These are phyloP conservation scores for Phytophthora parvispora DNA, from an alignment of 352 stramenopile genomes.

Conservation along the genomic window DNA sequence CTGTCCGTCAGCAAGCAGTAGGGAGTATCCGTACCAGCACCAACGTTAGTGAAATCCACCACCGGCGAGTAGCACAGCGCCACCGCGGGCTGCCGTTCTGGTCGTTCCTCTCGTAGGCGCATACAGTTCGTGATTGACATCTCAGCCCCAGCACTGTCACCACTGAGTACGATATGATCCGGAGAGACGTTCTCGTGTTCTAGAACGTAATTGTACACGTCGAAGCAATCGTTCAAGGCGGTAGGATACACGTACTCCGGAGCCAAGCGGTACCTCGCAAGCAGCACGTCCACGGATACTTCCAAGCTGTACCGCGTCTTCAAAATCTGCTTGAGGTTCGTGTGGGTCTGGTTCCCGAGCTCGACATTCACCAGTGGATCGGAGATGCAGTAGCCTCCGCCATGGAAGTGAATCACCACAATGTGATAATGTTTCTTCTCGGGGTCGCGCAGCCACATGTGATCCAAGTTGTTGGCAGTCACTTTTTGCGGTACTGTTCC, in stretches of 20 bases:
- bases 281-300: conserved; percentile 41
- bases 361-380: conserved; percentile 30
- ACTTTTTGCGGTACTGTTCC: conserved; percentile 23
- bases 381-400: conserved; percentile 42
- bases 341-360: conserved; percentile 29
- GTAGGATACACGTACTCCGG: conserved; percentile 42
- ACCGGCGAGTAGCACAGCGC: conserved; percentile 26
- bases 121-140: conserved; percentile 33
- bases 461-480: conserved; percentile 36
- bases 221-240: conserved; percentile 42
- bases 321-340: conserved; percentile 20
- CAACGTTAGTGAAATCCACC: conserved; percentile 12
- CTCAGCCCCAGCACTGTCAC: conserved; percentile 51
- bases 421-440: conserved; percentile 20
- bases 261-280: conserved; percentile 61
- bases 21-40: not conserved
- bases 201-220: conserved; percentile 48
- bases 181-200: conserved; percentile 21
- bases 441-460: conserved; percentile 42
- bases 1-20: conserved; percentile 11
- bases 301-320: conserved; percentile 3
- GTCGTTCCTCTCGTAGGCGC: conserved; percentile 21
- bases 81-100: conserved; percentile 16
- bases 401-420: conserved; percentile 53
- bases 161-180: conserved; percentile 38